Evolutionary conservation across 495 filamentous ascomycete species (phyloP), one percentile per base, ranked within the genome.

Genomic region (Penicillium atrosanguineum): DNA sequence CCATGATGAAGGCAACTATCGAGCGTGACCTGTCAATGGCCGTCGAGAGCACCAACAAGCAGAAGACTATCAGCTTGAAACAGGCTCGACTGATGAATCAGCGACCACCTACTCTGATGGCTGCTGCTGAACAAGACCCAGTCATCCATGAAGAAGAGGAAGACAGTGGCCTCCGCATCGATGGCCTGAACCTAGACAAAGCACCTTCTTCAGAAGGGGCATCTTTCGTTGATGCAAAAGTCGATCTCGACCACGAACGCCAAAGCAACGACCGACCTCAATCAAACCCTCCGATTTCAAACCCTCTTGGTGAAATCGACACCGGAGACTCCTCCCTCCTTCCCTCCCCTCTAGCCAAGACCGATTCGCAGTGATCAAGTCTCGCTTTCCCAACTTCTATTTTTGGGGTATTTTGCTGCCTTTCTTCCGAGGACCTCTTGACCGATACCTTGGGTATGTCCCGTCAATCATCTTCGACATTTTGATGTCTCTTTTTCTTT

Each of bases 1-100:
- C 95, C 11, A 75, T 99, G 53, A 95, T 97, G 90, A 99, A 97
- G 72, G 95, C 95, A 4, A 99, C 95, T 6, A 99, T 99, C 58
- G 95, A 97, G 58, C 87, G 92, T 52, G 94, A 99, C 61, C 84
- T 93, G 59, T 79, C 82, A 7, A 78, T 86, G 52, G 78, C 83
- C 1, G 84, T 95, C 48, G 89, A 87, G 31, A 91, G 87, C 0
- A 94, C 91, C n/a, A 97, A 96, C 73, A 89, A 93, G 62, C 91
- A 91, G 61, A 90, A 93, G 71, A 97, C 92, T 0, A 93, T 97
- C 44, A 90, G 87, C 45, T 81, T 97, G 11, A 84, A 85, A 37
- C 93, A 95, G 69, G 92, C 92, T 31, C 82, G 81, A 49, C 73
- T 86, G 59, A 87, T 91, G 85, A 85, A 87, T 46, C 87, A 94